Percentiles rank a stretch among this genome's conserved stretches.
Evolutionary conservation across 768 basidiomycete species (phyloP).

Genomic region (Xanthoconium purpureum): DNA sequence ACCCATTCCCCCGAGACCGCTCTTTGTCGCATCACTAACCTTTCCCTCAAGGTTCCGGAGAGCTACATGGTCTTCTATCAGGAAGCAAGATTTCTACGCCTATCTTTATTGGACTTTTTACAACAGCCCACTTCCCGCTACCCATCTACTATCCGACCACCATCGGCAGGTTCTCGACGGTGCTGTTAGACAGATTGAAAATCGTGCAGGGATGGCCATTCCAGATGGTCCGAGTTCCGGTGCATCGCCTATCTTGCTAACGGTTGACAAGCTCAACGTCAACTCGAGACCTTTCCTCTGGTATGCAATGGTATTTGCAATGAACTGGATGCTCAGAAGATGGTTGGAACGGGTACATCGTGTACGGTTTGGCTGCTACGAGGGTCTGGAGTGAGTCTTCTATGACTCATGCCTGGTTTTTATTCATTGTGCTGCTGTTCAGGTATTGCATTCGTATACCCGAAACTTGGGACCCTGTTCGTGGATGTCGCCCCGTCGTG

Average conservation of each 20-base stretch:
- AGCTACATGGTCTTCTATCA: constrained; percentile 71
- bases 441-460: constrained; percentile 80
- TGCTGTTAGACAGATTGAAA: constrained; percentile 62
- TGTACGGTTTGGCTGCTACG: constrained; percentile 45
- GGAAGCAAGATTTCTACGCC: constrained; percentile 54
- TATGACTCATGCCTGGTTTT: neutral
- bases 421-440: neutral
- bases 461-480: constrained; percentile 54
- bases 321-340: constrained; percentile 48
- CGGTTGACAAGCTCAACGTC: constrained; percentile 74
- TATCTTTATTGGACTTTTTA: constrained; percentile 89
- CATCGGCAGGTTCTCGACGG: constrained; percentile 55
- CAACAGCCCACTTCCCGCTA: constrained; percentile 57
- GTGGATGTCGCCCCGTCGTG: constrained; percentile 66
- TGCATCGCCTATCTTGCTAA: constrained; percentile 60
- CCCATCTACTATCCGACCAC: constrained; percentile 42
- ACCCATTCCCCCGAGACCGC: constrained; percentile 1
- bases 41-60: constrained; percentile 57
- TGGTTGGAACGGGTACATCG: constrained; percentile 43
- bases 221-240: constrained; percentile 56
- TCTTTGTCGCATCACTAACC: neutral
- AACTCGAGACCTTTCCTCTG: constrained; percentile 63
- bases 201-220: constrained; percentile 64
- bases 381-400: constrained; percentile 65
- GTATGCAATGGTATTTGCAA: constrained; percentile 50